Evolutionary conservation across 352 stramenopile genomes (phyloP).

Genomic region (Globisporangium nodosum): DNA sequence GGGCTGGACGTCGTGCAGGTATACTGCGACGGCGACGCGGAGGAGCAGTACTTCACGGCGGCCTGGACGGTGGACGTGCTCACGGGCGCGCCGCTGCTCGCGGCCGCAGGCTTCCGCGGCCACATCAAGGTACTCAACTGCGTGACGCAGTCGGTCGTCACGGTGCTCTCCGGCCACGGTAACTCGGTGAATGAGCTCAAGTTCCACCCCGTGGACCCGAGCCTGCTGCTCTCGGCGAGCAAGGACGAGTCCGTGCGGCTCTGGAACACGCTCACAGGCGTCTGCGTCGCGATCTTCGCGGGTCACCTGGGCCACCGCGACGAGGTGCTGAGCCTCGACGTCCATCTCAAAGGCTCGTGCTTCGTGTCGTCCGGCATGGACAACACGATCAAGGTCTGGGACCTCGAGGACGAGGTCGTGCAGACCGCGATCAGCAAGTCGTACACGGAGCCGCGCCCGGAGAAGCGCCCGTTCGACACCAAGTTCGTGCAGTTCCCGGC

Average conservation of each 20-base stretch:
- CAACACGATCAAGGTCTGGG: conserved; percentile 94
- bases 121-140: conserved; percentile 85
- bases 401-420: conserved; percentile 69
- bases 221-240: conserved; percentile 84
- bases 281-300: conserved; percentile 90
- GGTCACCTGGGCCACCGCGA: conserved; percentile 89
- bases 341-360: conserved; percentile 84
- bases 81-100: conserved; percentile 63
- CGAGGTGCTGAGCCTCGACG: conserved; percentile 85
- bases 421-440: conserved; percentile 70
- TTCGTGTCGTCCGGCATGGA: conserved; percentile 91
- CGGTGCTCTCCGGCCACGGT: conserved; percentile 84
- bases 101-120: conserved; percentile 58
- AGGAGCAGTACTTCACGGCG: conserved; percentile 77
- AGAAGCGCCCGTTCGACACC: conserved; percentile 68
- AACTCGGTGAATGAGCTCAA: conserved; percentile 92
- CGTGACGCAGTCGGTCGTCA: conserved; percentile 70
- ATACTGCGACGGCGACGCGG: conserved; percentile 68
- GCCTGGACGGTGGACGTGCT: conserved; percentile 76
- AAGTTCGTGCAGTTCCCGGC: conserved; percentile 89
- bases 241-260: conserved; percentile 92
- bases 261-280: conserved; percentile 88
- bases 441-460: conserved; percentile 60
- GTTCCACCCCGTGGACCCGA: conserved; percentile 87
- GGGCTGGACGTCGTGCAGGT: conserved; percentile 75